Evolutionary conservation across 441 rosid species (phyloP).

Genomic region (Cnidoscolus chayamansa): DNA sequence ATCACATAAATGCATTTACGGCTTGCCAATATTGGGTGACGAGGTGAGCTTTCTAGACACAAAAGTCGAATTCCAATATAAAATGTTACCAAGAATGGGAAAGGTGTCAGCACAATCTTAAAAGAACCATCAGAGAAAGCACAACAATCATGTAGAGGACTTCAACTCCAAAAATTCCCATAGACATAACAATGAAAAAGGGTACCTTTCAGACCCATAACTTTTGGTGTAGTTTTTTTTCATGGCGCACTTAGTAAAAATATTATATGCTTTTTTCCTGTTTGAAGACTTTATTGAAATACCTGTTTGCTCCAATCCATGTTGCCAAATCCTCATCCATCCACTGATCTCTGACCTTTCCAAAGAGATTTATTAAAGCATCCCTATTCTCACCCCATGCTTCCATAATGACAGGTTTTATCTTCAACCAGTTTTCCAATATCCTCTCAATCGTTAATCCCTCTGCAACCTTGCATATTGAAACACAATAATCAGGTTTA

Average conservation of each 20-base stretch:
- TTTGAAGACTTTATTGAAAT: slow-evolving; percentile 16
- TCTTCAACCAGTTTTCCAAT: slow-evolving; percentile 68
- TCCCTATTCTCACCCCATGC: slow-evolving; percentile 81
- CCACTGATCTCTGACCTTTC: slow-evolving; percentile 93
- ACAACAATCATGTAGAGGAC: neutral
- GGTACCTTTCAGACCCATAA: neutral
- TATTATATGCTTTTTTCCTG: neutral
- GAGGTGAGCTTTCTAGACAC: slow-evolving; percentile 1
- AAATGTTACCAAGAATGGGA: neutral
- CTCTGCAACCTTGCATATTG: slow-evolving; percentile 59
- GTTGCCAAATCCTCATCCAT: slow-evolving; percentile 63
- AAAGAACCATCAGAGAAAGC: neutral
- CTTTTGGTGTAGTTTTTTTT: neutral
- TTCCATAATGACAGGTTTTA: slow-evolving; percentile 72
- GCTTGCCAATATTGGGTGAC: neutral
- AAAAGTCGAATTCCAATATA: neutral
- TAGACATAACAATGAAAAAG: neutral
- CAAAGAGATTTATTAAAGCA: slow-evolving; percentile 64
- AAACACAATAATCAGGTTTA: slow-evolving; percentile 28
- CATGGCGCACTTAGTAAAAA: neutral
- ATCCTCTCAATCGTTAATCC: slow-evolving; percentile 70
- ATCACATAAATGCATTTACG: neutral
- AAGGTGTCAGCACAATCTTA: neutral
- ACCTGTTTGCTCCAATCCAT: slow-evolving; percentile 97
- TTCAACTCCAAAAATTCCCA: neutral